A percentile compares a stretch with the other conserved stretches of the same genome.
These are phyloP conservation scores for Komagataella kurtzmanii DNA, from an alignment of 805 yeast species.

Conservation along the genomic window DNA sequence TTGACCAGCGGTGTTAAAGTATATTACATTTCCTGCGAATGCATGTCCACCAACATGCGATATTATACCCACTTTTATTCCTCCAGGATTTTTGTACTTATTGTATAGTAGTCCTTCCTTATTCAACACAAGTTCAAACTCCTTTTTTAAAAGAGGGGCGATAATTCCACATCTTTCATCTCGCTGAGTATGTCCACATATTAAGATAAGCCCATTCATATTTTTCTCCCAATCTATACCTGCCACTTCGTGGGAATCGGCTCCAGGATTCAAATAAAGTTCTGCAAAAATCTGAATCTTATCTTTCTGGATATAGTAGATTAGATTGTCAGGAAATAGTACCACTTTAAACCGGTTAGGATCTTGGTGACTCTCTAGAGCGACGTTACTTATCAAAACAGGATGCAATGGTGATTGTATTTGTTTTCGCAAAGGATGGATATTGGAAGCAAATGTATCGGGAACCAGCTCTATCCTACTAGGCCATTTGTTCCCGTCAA, in stretches of 20 bases:
- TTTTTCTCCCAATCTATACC: conserved; percentile 4
- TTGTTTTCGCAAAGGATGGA: conserved; percentile 20
- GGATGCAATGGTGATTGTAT: conserved; percentile 30
- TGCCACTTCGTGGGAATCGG: not conserved
- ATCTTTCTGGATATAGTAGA: conserved; percentile 9
- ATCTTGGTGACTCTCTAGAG: conserved; percentile 10
- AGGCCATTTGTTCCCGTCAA: conserved; percentile 27
- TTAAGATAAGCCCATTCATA: conserved; percentile 24
- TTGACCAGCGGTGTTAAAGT: conserved; percentile 30
- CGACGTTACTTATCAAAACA: conserved; percentile 31
- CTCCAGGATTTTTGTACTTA: conserved; percentile 10
- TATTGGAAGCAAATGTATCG: conserved; percentile 25
- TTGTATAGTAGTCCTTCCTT: conserved; percentile 18
- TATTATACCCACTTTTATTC: conserved; percentile 35
- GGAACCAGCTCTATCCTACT: conserved; percentile 36
- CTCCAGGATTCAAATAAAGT: conserved; percentile 24
- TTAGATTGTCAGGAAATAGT: conserved; percentile 40
- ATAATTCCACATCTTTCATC: conserved; percentile 55
- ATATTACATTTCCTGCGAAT: conserved; percentile 71
- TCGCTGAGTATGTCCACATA: conserved; percentile 55
- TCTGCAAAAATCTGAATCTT: conserved; percentile 22
- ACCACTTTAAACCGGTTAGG: conserved; percentile 18
- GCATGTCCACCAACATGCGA: conserved; percentile 84
- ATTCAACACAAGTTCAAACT: conserved; percentile 30
- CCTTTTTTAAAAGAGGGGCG: conserved; percentile 44